Evolutionary conservation across 371 early-diverging fungal genomes (phyloP).

Genomic region (Lichtheimia ornata): DNA sequence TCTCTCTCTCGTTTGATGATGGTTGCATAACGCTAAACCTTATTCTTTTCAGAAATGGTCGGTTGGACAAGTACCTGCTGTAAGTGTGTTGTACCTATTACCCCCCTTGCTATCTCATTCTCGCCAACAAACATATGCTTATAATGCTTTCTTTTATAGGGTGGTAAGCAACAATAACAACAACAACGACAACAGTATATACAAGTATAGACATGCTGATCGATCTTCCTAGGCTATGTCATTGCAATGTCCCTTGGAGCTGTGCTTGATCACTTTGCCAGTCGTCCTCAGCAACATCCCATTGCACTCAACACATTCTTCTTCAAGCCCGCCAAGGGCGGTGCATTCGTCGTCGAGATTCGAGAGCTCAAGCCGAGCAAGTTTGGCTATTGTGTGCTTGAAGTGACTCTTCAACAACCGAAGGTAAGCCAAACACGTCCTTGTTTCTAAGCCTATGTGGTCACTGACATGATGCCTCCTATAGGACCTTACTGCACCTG

Average conservation of each 20-base stretch:
- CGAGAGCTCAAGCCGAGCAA: constrained; percentile 34
- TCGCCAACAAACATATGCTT: neutral
- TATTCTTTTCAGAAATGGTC: constrained; percentile 24
- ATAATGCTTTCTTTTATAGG: constrained; percentile 14
- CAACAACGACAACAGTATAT: too few species aligned
- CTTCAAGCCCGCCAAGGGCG: constrained; percentile 28
- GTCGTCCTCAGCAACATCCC: constrained; percentile 33
- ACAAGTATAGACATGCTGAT: neutral
- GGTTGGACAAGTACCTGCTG: constrained; percentile 41
- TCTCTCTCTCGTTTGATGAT: neutral
- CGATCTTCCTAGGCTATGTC: constrained; percentile 29
- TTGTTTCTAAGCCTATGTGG: neutral
- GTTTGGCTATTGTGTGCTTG: constrained; percentile 38
- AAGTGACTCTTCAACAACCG: constrained; percentile 30
- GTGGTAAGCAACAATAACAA: constrained; percentile 17
- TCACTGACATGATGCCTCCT: neutral
- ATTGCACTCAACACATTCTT: constrained; percentile 42
- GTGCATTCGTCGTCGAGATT: constrained; percentile 35
- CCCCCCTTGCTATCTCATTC: neutral
- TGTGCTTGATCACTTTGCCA: constrained; percentile 28
- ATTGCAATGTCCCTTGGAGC: constrained; percentile 29
- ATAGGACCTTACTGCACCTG: neutral
- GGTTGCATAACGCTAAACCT: neutral
- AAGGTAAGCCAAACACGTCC: constrained; percentile 15
- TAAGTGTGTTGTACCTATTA: constrained; percentile 18